These are phyloP conservation scores for Hemisphaericaspora xylofermentans DNA, from an alignment of 1,139 yeast species.

Conservation along the genomic window DNA sequence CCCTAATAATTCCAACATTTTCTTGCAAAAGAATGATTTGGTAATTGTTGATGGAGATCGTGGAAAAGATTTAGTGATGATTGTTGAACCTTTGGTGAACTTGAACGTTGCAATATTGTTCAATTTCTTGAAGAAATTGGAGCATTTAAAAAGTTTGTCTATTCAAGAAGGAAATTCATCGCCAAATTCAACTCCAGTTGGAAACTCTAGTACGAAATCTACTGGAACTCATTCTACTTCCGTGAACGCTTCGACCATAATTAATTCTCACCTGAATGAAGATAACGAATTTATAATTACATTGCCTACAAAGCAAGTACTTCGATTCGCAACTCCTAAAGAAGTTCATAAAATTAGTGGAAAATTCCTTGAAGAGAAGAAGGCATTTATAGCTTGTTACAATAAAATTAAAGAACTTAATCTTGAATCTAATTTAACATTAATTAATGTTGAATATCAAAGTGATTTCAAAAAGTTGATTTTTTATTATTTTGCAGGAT, in stretches of 20 bases:
- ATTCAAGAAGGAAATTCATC: slow-evolving; percentile 25
- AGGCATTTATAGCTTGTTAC: slow-evolving; percentile 45
- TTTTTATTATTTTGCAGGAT: slow-evolving; percentile 77
- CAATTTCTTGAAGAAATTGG: slow-evolving; percentile 74
- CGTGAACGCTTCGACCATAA: slow-evolving; percentile 38
- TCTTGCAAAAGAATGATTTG: slow-evolving; percentile 47
- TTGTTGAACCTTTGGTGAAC: slow-evolving; percentile 44
- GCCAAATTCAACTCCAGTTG: slow-evolving; percentile 9
- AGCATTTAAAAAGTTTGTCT: slow-evolving; percentile 75
- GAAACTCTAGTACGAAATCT: slow-evolving; percentile 24
- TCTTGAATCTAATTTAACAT: slow-evolving; percentile 41
- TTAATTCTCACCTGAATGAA: slow-evolving; percentile 39
- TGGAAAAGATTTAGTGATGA: slow-evolving; percentile 53
- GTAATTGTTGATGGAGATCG: slow-evolving; percentile 53
- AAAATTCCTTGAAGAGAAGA: slow-evolving; percentile 47
- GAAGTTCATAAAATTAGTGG: slow-evolving; percentile 45
- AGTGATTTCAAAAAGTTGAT: slow-evolving; percentile 93
- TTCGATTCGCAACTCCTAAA: slow-evolving; percentile 49
- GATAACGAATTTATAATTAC: slow-evolving; percentile 50
- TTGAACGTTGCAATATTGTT: slow-evolving; percentile 65
- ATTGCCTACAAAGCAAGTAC: slow-evolving; percentile 50
- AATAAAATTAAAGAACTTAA: slow-evolving; percentile 46
- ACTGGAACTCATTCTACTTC: slow-evolving; percentile 40
- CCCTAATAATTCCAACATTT: slow-evolving; percentile 49
- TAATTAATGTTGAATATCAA: slow-evolving; percentile 85